Evolutionary conservation across 148 eudicot species (phyloP), one percentile per base, ranked within the genome.

Genomic region (Heliosperma pusillum): DNA sequence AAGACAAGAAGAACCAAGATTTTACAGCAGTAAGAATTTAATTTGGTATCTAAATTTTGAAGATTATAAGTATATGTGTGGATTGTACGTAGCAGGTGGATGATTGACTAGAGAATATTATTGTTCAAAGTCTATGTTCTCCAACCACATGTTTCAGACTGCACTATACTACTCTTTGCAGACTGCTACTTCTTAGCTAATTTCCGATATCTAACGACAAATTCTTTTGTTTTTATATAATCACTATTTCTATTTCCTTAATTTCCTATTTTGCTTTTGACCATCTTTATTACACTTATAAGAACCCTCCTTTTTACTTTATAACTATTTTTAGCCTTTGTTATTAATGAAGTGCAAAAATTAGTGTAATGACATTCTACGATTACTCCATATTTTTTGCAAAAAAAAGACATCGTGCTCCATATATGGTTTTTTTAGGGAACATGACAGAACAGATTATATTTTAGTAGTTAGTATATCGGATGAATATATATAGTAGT

Each of bases 71-170:
- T n/a, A n/a, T n/a, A 42, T 42, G 45, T 15, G 69, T 19, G 45
- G 69, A 66, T 66, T 33, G 71, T 67, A 47, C 16, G 63, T 59
- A 70, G 73, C 73, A 70, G 73, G 40, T 50, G 33, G 42, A 27
- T 24, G 17, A 70, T 70, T 70, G 60, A 70, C 73, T 13, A 52
- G 60, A 52, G 73, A 70, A 70, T 70, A 70, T 70, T 50, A 70
- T 70, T 2, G 60, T 70, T 70, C 73, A 70, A 70, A 70, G 73
- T 50, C 71, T 47, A 69, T 69, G 20, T 69, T 69, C 33, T 69
- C 27, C 40, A 50, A 25, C 21, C 73, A 70, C 73, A 70, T 70
- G 73, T 70, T 70, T 16, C 60, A 70, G 73, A 70, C 73, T 70
- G 15, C 42, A 22, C 24, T 20, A 17, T 22, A 22, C 64, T 59